These are phyloP conservation scores for Lentinula guzmanii DNA, from an alignment of 768 basidiomycete genomes.

Conservation along the genomic window DNA sequence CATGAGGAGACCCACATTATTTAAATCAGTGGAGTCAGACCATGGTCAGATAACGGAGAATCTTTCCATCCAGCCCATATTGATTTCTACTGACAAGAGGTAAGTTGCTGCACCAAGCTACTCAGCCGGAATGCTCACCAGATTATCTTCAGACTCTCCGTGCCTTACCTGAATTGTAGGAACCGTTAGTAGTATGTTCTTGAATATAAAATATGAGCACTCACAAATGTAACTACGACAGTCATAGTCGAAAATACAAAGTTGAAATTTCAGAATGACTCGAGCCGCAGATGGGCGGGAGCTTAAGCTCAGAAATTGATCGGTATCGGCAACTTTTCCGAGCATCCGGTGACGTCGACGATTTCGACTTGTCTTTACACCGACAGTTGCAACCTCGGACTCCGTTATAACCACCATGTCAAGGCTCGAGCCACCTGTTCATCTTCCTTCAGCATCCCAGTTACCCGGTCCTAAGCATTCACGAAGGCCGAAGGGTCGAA, in stretches of 20 bases:
- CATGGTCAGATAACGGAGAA: constrained; percentile 66
- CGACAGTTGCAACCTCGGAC: no score
- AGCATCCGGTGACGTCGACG: background rate
- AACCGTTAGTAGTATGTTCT: constrained; percentile 8
- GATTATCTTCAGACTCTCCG: constrained; percentile 67
- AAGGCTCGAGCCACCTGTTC: background rate
- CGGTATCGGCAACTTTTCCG: background rate
- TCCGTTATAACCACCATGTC: background rate
- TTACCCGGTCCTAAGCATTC: background rate
- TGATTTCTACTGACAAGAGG: constrained; percentile 22
- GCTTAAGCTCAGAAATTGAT: background rate
- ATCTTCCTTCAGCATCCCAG: background rate
- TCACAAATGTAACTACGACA: constrained; percentile 19
- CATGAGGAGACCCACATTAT: background rate
- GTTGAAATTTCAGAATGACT: background rate
- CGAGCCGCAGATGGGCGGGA: background rate
- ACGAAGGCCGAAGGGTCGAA: background rate
- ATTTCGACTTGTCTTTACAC: no score
- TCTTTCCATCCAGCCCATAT: constrained; percentile 80
- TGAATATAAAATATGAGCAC: constrained; percentile 16
- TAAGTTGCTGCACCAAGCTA: background rate
- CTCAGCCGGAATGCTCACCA: constrained; percentile 28
- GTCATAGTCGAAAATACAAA: background rate
- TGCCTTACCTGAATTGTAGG: constrained; percentile 49
- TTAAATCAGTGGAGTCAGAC: constrained; percentile 15